Evolutionary conservation across 305 asterid species (phyloP).

Genomic region (Rubia tinctorum): DNA sequence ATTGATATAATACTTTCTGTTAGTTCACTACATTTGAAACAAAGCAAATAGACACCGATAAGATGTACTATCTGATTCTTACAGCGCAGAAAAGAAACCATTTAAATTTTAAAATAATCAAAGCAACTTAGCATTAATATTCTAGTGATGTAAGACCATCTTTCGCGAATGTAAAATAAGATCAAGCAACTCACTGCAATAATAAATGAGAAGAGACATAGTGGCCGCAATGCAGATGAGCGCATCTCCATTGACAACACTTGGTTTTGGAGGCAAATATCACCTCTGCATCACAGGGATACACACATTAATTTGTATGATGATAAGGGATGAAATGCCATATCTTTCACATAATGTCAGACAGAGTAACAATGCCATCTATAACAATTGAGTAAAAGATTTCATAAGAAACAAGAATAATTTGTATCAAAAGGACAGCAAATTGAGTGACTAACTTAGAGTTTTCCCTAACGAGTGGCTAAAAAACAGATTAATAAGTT

Average conservation of each 20-base stretch:
- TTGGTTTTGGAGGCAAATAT: neutral
- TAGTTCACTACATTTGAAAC: neutral
- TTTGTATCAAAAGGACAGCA: neutral
- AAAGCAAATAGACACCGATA: neutral
- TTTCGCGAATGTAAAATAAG: neutral
- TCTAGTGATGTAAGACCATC: neutral
- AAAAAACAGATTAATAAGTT: too few species aligned
- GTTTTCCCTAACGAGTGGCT: too few species aligned
- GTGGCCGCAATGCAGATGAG: slow-evolving; percentile 2
- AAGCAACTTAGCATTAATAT: neutral
- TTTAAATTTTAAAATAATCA: neutral
- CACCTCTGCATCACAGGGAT: neutral
- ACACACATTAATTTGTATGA: neutral
- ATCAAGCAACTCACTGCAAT: slow-evolving; percentile 6
- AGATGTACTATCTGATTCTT: neutral
- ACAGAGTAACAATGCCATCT: neutral
- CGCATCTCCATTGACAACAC: neutral
- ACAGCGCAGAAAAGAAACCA: neutral
- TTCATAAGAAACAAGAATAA: neutral
- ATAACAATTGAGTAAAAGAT: neutral
- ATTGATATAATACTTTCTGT: neutral
- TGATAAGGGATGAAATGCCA: neutral
- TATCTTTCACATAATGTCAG: neutral
- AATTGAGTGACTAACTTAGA: too few species aligned
- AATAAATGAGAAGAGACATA: neutral